These are phyloP conservation scores for Cronartium quercuum DNA, from an alignment of 1,284 basidiomycete species.

Conservation along the genomic window DNA sequence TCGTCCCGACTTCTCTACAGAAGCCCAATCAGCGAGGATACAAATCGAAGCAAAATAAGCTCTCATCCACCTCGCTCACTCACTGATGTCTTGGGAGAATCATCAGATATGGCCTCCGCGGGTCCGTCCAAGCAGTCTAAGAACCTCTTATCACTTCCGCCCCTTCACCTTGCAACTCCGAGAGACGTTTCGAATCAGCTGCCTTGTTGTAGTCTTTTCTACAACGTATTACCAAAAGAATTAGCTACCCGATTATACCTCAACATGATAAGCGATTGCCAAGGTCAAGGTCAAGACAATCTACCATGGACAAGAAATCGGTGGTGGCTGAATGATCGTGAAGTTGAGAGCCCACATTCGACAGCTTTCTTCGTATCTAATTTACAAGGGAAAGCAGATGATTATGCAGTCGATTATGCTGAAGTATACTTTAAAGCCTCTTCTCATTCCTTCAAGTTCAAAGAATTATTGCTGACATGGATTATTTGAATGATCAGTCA, in stretches of 20 bases:
- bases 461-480: neutral
- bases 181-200: slow-evolving; percentile 17
- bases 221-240: slow-evolving; percentile 21
- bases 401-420: slow-evolving; percentile 31
- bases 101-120: neutral
- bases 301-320: slow-evolving; percentile 63
- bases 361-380: slow-evolving; percentile 66
- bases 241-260: slow-evolving; percentile 17
- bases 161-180: slow-evolving; percentile 18
- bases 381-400: slow-evolving; percentile 51
- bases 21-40: neutral
- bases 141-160: slow-evolving; percentile 1
- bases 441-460: neutral
- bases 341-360: slow-evolving; percentile 76
- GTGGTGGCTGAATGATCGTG: slow-evolving; percentile 73
- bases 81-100: slow-evolving; percentile 23
- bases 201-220: slow-evolving; percentile 28
- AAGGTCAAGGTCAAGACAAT: neutral
- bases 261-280: slow-evolving; percentile 9
- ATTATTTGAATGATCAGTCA: slow-evolving; percentile 13
- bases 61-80: neutral
- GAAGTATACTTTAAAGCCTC: slow-evolving; percentile 10
- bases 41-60: neutral
- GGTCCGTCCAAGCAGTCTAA: neutral
- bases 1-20: neutral